These are phyloP conservation scores for Naganishia onofrii DNA, from an alignment of 768 basidiomycete species.

Conservation along the genomic window DNA sequence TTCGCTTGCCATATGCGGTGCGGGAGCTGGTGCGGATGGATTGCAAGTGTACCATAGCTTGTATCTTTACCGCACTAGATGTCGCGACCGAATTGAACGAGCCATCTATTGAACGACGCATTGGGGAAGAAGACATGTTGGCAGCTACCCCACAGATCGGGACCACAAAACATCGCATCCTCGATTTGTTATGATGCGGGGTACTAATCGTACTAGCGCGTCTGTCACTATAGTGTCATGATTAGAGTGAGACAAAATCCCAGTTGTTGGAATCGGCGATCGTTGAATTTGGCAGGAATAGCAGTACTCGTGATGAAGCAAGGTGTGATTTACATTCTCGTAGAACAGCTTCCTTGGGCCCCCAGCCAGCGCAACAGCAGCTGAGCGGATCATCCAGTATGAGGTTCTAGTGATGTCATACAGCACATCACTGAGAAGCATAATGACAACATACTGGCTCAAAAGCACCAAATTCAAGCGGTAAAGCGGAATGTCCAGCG, in stretches of 20 bases:
- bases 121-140: not conserved
- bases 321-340: not conserved
- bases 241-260: not conserved
- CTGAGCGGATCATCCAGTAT: no score
- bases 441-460: no score
- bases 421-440: not conserved
- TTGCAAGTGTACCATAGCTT: no score
- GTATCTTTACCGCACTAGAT: no score
- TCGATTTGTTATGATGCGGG: slow-evolving; percentile 3
- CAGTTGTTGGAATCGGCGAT: not conserved
- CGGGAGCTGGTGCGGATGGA: no score
- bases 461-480: not conserved
- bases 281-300: slow-evolving; percentile 3
- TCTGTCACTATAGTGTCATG: not conserved
- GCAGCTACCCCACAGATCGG: not conserved
- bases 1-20: no score
- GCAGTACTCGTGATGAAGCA: not conserved
- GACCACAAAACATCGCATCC: not conserved
- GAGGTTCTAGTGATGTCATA: not conserved
- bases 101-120: no score
- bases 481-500: slow-evolving; percentile 6
- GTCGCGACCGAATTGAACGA: no score
- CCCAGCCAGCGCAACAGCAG: no score
- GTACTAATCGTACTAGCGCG: not conserved
- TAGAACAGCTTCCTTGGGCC: no score